Percentiles rank a stretch among this genome's conserved stretches.
These are phyloP conservation scores for Amniculicola lignicola DNA, from an alignment of 495 filamentous ascomycete genomes.

Conservation along the genomic window DNA sequence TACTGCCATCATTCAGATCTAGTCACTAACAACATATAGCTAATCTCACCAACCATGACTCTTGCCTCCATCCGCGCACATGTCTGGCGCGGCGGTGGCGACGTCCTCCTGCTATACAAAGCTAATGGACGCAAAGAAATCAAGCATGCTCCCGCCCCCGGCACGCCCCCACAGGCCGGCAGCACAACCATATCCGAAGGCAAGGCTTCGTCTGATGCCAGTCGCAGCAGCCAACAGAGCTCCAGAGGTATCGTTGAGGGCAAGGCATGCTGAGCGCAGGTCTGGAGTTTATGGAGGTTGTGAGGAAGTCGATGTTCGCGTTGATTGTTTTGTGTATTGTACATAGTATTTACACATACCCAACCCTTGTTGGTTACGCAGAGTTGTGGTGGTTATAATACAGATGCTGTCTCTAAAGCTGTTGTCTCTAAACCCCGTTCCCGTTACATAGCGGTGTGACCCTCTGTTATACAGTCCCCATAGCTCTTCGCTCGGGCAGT, in stretches of 20 bases:
- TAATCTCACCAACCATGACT: conserved; percentile 71
- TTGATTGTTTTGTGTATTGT: conserved; percentile 5
- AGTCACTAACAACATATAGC: conserved; percentile 3
- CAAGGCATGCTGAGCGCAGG: conserved; percentile 1
- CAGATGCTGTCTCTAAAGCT: too few relatives aligned
- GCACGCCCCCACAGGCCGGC: conserved; percentile 10
- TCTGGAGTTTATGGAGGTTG: neutral
- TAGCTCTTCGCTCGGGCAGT: too few relatives aligned
- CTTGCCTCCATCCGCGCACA: conserved; percentile 85
- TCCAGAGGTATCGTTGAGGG: conserved; percentile 26
- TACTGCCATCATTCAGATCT: neutral
- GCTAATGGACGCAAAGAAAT: conserved; percentile 72
- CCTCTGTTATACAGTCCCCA: too few relatives aligned
- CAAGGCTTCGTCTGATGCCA: conserved; percentile 26
- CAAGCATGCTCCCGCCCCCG: conserved; percentile 21
- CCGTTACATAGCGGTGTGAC: too few relatives aligned
- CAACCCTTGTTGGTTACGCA: too few relatives aligned
- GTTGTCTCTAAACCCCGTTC: too few relatives aligned
- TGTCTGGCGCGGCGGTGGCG: conserved; percentile 86
- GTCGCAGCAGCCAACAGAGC: conserved; percentile 23
- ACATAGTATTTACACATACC: conserved; percentile 31
- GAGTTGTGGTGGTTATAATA: too few relatives aligned
- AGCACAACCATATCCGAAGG: conserved; percentile 29
- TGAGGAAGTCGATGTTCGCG: neutral
- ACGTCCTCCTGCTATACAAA: conserved; percentile 87